Base-by-base conservation (phyloP, 2,329 filamentous ascomycete genomes). In the Neofusicoccum sp. region DNA sequence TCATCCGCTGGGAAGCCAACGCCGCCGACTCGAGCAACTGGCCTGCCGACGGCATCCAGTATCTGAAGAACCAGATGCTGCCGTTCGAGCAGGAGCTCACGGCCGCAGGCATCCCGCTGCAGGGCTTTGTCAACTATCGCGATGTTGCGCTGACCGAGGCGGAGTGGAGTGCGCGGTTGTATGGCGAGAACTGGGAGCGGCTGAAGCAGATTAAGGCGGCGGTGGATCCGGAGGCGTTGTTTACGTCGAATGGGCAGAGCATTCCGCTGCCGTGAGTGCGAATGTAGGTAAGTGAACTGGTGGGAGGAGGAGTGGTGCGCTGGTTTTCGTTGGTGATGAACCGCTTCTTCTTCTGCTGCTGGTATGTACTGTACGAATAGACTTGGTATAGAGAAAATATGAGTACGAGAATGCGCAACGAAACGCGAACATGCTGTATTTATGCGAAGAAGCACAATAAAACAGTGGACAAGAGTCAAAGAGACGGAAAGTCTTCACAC, bases 1-100 rank as follows among this genome's bases (percentile, higher is more conserved):
- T 70, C 11, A 61, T 70, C n/a, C 68, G 68, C n/a, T 66, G 67
- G 29, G 67, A 70, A 16, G 68, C 67, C 31, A 64, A 67, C 9
- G 66, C 52, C 31, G 47, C 6, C 5, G 16, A 22, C 29, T 37
- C 54, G 34, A 58, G 37, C 31, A 56, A 36, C 37, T 69, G 67
- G 67, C 67, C 67, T 4, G 65, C 61, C 11, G 66, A 69, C 37
- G 67, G 67, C 9, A 50, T 67, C 9, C 54, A 64, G 36, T 69
- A 69, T 43, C 67, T 69, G 64, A 67, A 69, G 56, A 61, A 44
- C 36, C 59, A 67, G 6, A 64, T 69, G 56, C 49, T 64, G 29
- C 68, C 67, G 0, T 69, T 70, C 33, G 45, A 66, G 59, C 59
- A 68, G 43, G 62, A 65, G 36, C 31, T 70, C 49, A 52, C 37